phyloP scores from a whole-genome alignment of 192 early-diverging fungal species.

The Entomortierella chlamydospora region DNA sequence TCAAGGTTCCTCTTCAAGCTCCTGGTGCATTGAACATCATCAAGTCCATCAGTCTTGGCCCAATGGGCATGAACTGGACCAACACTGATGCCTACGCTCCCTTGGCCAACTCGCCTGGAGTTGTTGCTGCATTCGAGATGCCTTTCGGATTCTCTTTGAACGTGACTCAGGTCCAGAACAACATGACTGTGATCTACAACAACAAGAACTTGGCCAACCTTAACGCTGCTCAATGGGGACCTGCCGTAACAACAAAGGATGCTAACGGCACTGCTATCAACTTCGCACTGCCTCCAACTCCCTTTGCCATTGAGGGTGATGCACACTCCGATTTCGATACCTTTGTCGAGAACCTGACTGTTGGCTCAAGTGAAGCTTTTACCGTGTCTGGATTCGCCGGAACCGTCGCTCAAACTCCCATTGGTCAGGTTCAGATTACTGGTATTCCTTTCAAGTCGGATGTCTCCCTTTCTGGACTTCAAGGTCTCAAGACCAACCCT shows the following conservation, averaged over 20 bases:
- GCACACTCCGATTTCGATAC: slow-evolving; percentile 62
- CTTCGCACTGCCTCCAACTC: slow-evolving; percentile 57
- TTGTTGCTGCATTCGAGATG: slow-evolving; percentile 64
- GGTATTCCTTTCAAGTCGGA: slow-evolving; percentile 67
- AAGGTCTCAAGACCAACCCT: slow-evolving; percentile 65
- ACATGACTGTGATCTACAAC: slow-evolving; percentile 61
- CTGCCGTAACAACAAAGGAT: slow-evolving; percentile 56
- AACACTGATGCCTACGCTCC: slow-evolving; percentile 62
- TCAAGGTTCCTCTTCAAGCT: slow-evolving; percentile 62
- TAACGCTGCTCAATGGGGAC: slow-evolving; percentile 37
- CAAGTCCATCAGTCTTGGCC: slow-evolving; percentile 61
- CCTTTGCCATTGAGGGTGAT: slow-evolving; percentile 59
- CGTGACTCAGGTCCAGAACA: slow-evolving; percentile 65
- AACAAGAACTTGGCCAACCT: slow-evolving; percentile 49
- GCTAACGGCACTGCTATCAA: slow-evolving; percentile 63
- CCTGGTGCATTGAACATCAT: slow-evolving; percentile 60
- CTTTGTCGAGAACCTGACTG: slow-evolving; percentile 63
- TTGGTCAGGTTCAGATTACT: slow-evolving; percentile 63
- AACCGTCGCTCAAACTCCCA: slow-evolving; percentile 63
- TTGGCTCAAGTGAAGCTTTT: slow-evolving; percentile 54
- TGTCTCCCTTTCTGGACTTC: slow-evolving; percentile 64
- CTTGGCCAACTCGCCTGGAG: slow-evolving; percentile 54
- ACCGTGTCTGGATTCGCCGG: slow-evolving; percentile 61
- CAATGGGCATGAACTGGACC: slow-evolving; percentile 66
- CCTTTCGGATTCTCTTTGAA: slow-evolving; percentile 72